Conservation (phyloP, 1,284 basidiomycete species). For the Moesziomyces sp. region DNA sequence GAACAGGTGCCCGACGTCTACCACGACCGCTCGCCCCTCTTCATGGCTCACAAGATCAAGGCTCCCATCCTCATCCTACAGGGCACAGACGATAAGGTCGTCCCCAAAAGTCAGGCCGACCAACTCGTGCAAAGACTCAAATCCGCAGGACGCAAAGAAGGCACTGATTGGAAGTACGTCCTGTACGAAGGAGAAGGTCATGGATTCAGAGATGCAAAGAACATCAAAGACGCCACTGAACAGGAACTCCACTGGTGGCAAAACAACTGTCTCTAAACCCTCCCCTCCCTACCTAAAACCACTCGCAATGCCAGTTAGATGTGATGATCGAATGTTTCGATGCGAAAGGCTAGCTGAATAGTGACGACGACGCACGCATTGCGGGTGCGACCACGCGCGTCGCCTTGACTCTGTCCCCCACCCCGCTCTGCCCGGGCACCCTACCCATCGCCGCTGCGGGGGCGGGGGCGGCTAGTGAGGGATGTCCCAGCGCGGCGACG, state of each 20-base stretch:
- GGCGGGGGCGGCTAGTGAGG: background rate
- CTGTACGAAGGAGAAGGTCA: constrained; percentile 58
- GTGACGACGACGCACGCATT: too few relatives aligned
- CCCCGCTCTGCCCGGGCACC: constrained; percentile 6
- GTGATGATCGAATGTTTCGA: too few relatives aligned
- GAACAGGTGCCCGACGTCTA: constrained; percentile 72
- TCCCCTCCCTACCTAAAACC: too few relatives aligned
- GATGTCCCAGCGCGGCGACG: constrained; percentile 1
- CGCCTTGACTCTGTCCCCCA: constrained; percentile 23
- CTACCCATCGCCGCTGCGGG: constrained; percentile 16
- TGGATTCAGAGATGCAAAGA: constrained; percentile 32
- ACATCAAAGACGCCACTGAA: constrained; percentile 33
- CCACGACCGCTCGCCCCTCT: constrained; percentile 72
- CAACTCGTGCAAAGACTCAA: constrained; percentile 51
- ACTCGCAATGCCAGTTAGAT: too few relatives aligned
- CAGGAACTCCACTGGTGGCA: constrained; percentile 33
- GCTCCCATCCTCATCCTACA: constrained; percentile 73
- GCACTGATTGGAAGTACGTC: constrained; percentile 36
- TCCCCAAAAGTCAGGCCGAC: constrained; percentile 74
- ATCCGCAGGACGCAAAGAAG: constrained; percentile 21
- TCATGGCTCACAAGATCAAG: constrained; percentile 72
- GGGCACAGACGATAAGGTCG: constrained; percentile 73
- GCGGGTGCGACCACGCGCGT: too few relatives aligned
- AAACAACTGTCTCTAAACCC: constrained; percentile 6
- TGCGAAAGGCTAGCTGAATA: too few relatives aligned